These are phyloP conservation scores for Serendipita sp. DNA, from an alignment of 1,284 basidiomycete species.

Conservation along the genomic window DNA sequence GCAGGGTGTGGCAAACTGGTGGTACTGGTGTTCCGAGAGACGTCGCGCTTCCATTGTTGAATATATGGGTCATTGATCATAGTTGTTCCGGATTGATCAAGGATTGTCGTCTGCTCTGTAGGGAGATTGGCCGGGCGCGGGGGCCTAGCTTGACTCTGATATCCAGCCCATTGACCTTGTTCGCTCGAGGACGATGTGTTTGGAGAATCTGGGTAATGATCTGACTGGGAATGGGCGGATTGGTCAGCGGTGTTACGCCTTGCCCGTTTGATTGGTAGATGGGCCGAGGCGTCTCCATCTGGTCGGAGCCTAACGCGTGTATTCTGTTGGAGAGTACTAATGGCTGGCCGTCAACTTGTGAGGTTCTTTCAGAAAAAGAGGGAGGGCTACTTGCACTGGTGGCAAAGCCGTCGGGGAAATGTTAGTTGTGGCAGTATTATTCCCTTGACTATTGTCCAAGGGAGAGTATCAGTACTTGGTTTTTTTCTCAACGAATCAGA, in stretches of 20 bases:
- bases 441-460: too few species aligned
- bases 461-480: too few species aligned
- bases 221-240: conserved; percentile 3
- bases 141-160: not conserved
- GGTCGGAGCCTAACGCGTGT: not conserved
- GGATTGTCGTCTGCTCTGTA: not conserved
- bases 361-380: too few species aligned
- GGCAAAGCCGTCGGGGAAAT: too few species aligned
- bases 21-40: not conserved
- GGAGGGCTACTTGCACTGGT: too few species aligned
- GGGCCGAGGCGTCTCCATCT: not conserved
- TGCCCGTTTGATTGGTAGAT: not conserved
- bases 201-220: not conserved
- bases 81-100: not conserved
- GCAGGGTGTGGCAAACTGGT: not conserved
- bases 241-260: not conserved
- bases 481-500: too few species aligned
- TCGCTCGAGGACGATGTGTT: not conserved
- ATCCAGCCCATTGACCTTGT: not conserved
- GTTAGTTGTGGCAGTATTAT: too few species aligned
- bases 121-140: not conserved
- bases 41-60: not conserved
- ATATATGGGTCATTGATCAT: not conserved
- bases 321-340: not conserved
- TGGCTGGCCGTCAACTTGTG: too few species aligned